Base-by-base conservation (phyloP, 2,329 filamentous ascomycete species). In the Sporothrix euskadiensis region DNA sequence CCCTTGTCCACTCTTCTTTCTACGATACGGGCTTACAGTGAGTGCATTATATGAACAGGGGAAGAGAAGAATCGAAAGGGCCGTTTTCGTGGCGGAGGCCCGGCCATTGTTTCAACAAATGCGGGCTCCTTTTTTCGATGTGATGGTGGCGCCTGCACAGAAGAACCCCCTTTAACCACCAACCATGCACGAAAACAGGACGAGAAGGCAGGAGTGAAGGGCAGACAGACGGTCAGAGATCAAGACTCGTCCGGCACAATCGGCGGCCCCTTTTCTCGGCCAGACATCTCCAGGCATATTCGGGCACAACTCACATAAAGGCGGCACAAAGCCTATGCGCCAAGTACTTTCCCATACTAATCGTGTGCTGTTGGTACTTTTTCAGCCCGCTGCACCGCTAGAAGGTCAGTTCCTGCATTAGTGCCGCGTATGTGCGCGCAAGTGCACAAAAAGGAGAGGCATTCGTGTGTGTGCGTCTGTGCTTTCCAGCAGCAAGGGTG, bases 331-430 rank as follows among this genome's bases (percentile, higher is more conserved):
- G 9, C 16, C 49, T 19, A 10, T 0, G 26, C 14, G 19, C 4
- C 7, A 54, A 39, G 66, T 69, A 69, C 44, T 19, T 9, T 12
- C 10, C 49, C 12, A 22, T 56, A 56, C 49, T 41, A 39, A 26
- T 3, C 41, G n/a, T 35, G n/a, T 30, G 66, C 1, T 9, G 12
- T 10, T 4, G 19, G 44, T 39, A 69, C 66, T 10, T 47, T 30
- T 47, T 44, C 19, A 26, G 35, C 35, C 39, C 12, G 5, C 12
- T 41, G 59, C 14, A 30, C 59, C 35, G 35, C 35, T n/a, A n/a
- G 6, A 54, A 49, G 26, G n/a, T 35, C 66, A 56, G 66, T 56
- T 69, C 66, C 66, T 69, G 66, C 66, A 69, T 56, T 69, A 69
- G 66, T 52, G 66, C 19, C 66, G 32, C 19, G 22, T 68, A 44